Base-by-base conservation (phyloP, 331 rosid species). In the Stylosanthes scabra region DNA sequence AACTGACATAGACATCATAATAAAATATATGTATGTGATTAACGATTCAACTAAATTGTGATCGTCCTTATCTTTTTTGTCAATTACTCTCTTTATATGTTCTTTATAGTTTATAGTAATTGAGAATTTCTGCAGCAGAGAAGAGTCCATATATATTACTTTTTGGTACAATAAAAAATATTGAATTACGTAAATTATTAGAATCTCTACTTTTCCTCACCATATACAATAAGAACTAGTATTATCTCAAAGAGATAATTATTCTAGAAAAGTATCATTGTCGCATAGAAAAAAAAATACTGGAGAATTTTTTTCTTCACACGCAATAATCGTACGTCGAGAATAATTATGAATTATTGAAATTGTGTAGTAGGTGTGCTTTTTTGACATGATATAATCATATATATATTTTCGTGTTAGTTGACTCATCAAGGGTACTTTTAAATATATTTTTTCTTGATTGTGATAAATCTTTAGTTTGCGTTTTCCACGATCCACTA, bases 351-450 rank as follows among this genome's bases (percentile, higher is more conserved):
- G 40, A 66, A 66, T 40, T 1, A 57, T 5, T n/a, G 25, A 1
- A 15, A 9, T 49, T 42, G 44, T 44, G 16, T 14, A 5, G 5
- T 34, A 34, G 39, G 39, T 34, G 39, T 34, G 39, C 39, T 34
- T 34, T 34, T 34, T 34, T 34, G 39, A 34, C 5, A 34, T 34
- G 39, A 34, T 34, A 4, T 3, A 9, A 45, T 71, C 3, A 39
- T 63, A 51, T 29, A 20, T 54, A 73, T 15, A 47, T 25, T 46
- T 55, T 8, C 56, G 25, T 20, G 25, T 20, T 20, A 20, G 74
- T 70, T 78, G 57, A 78, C 54, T 60, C 10, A 20, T 20, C 25
- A 37, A 45, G 20, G 74, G 58, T 41, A 66, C 66, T 29, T 1
- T 28, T 7, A 3, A 25, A 49, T 20, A 20, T 59, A 66, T 75